Evolutionary conservation across 768 basidiomycete species (phyloP).

Genomic region (Auriculariales sp.): DNA sequence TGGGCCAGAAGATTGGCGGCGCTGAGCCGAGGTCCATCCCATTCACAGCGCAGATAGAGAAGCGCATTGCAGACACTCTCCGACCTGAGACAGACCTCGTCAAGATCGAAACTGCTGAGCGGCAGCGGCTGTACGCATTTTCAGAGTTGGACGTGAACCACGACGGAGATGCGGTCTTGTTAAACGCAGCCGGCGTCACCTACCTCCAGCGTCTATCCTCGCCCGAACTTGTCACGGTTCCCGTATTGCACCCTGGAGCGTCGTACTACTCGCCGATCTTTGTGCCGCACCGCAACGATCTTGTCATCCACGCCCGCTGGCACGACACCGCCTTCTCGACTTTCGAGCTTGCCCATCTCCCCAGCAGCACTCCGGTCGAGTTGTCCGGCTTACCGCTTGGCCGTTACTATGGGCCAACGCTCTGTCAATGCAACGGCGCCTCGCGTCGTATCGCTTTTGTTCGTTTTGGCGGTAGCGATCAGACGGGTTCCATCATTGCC

Average conservation of each 20-base stretch:
- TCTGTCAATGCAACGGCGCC: conserved; percentile 21
- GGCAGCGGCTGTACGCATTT: conserved; percentile 47
- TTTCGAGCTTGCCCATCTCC: conserved; percentile 48
- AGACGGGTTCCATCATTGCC: conserved; percentile 52
- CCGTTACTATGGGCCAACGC: conserved; percentile 44
- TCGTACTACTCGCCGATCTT: conserved; percentile 61
- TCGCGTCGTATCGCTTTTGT: conserved; percentile 43
- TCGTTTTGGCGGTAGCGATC: conserved; percentile 40
- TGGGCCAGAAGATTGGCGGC: conserved; percentile 36
- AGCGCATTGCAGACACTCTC: conserved; percentile 40
- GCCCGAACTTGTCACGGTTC: conserved; percentile 14
- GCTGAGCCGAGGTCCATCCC: conserved; percentile 31
- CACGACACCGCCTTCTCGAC: conserved; percentile 46
- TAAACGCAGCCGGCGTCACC: conserved; percentile 51
- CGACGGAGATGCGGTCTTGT: conserved; percentile 37
- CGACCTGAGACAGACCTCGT: conserved; percentile 33
- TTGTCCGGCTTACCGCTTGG: conserved; percentile 46
- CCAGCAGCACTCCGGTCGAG: conserved; percentile 28
- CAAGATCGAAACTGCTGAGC: conserved; percentile 34
- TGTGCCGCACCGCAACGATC: conserved; percentile 25
- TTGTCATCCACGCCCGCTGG: conserved; percentile 56
- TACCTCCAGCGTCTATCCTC: conserved; percentile 31
- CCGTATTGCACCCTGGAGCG: conserved; percentile 29
- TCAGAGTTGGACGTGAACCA: conserved; percentile 43
- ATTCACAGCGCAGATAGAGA: conserved; percentile 50